Conservation (phyloP, 805 yeast species). For the Hanseniaspora valbyensis region DNA sequence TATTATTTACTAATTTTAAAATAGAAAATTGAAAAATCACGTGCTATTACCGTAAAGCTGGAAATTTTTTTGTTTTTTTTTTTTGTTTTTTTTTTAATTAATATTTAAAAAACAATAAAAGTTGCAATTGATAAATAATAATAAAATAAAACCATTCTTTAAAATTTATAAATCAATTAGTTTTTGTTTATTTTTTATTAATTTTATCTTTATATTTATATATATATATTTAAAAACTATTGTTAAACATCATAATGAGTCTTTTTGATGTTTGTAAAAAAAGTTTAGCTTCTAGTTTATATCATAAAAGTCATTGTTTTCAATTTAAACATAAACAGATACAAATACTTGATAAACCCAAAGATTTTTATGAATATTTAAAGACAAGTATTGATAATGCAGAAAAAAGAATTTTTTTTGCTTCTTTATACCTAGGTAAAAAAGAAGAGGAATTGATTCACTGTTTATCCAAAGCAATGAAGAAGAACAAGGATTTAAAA, state of each 20-base stretch:
- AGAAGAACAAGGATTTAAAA: conserved; percentile 46
- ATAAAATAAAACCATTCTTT: too few relatives aligned
- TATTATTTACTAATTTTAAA: too few relatives aligned
- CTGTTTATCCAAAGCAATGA: conserved; percentile 50
- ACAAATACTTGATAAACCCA: conserved; percentile 53
- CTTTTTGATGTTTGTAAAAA: conserved; percentile 18
- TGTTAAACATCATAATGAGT: too few relatives aligned
- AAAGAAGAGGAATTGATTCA: conserved; percentile 63
- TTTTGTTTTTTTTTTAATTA: too few relatives aligned
- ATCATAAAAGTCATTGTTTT: conserved; percentile 35
- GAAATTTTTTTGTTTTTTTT: too few relatives aligned
- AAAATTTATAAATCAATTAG: too few relatives aligned
- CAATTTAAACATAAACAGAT: conserved; percentile 46
- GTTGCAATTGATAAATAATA: too few relatives aligned
- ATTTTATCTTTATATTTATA: too few relatives aligned
- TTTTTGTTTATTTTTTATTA: not conserved
- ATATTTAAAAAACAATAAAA: too few relatives aligned
- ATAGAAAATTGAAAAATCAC: too few relatives aligned
- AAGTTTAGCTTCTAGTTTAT: conserved; percentile 17
- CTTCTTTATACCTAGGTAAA: conserved; percentile 80
- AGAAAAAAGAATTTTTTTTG: conserved; percentile 57
- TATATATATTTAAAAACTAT: too few relatives aligned
- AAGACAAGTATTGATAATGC: conserved; percentile 55
- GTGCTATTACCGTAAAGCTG: too few relatives aligned
- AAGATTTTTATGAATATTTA: conserved; percentile 55